These are phyloP conservation scores for Silene noctiflora DNA, from an alignment of 179 eudicot species.

Conservation along the genomic window DNA sequence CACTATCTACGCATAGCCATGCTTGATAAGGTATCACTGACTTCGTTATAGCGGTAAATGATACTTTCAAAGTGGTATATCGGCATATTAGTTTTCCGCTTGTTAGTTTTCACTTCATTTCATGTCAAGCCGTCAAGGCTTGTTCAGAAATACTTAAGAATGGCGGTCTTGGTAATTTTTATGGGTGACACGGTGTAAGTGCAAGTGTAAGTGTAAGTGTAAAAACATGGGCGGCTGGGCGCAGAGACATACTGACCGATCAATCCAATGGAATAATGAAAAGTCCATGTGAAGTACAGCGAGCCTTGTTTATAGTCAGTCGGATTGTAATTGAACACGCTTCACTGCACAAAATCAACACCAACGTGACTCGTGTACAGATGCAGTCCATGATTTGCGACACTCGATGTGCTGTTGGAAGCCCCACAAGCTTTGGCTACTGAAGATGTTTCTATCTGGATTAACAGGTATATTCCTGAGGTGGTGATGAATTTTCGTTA, in stretches of 20 bases:
- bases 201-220: background rate
- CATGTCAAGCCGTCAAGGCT: background rate
- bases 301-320: background rate
- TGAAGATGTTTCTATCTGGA: no score
- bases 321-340: background rate
- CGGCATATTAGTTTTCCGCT: background rate
- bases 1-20: slow-evolving; percentile 28
- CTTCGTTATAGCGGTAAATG: background rate
- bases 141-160: background rate
- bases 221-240: background rate
- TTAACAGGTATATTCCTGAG: no score
- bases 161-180: background rate
- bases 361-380: background rate
- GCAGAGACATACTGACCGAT: no score
- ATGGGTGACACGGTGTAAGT: no score
- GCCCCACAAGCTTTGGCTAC: no score
- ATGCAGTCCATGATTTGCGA: background rate
- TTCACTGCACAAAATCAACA: background rate
- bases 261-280: no score
- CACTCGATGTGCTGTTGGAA: background rate
- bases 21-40: slow-evolving; percentile 6
- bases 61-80: background rate
- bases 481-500: no score
- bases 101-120: background rate
- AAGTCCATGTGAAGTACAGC: background rate